Base-by-base conservation (phyloP, 108 stramenopile species). In the Cyclotella sp. region DNA sequence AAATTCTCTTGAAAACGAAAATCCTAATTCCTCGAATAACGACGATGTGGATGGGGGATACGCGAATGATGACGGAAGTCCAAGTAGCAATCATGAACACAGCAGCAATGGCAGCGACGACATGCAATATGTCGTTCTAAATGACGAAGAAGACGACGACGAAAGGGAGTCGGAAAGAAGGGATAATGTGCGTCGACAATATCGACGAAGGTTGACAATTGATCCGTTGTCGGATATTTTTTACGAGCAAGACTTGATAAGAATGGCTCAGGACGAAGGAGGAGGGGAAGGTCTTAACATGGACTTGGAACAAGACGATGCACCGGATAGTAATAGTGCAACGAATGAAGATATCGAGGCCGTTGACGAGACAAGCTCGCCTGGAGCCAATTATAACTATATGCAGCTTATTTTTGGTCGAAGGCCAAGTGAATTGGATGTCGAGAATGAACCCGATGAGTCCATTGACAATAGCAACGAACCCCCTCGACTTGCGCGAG, bases 401-500 rank as follows among this genome's bases (percentile, higher is more conserved):
- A 55, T 55, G 22, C 55, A 55, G 19, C 24, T 53, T 26, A 22
- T 55, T 12, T 55, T 55, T 26, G 34, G 34, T 34, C 34, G 34
- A 34, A 12, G 24, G 8, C 55, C 9, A 55, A 12, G 24, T 24
- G 22, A 22, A 12, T 19, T 22, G 11, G 11, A 26, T 55, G n/a
- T 21, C 6, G 55, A 55, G 19, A n/a, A 24, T 24, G 55, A 24
- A 24, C 11, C 13, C 19, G 40, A 65, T 22, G 59, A 24, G 22
- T 30, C 3, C 14, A 24, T 7, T 76, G 26, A 75, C 14, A 45
- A 57, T 59, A 28, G 30, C 40, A 42, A 72, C 53, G 80, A 66
- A 24, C 62, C 75, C 57, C 68, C 51, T 21, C 68, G 62, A 62
- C 75, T 39, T 14, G 85, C 88, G 0, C 52, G 86, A 59, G 77